These are phyloP conservation scores for Pestalotiopsis sp. DNA, from an alignment of 2,329 filamentous ascomycete species.

Conservation along the genomic window DNA sequence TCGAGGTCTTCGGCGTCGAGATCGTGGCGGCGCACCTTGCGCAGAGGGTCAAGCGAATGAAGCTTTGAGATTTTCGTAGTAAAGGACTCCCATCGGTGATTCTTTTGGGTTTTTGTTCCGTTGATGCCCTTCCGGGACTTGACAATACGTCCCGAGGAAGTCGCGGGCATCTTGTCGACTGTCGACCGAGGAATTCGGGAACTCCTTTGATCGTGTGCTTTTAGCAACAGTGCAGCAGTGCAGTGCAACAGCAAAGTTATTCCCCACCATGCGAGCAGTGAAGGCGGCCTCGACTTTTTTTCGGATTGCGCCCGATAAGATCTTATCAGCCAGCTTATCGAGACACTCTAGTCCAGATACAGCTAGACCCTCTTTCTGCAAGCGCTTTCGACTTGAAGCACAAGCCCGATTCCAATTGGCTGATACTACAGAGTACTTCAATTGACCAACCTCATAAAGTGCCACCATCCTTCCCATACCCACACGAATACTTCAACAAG, in stretches of 20 bases:
- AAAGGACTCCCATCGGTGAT: slow-evolving; percentile 91
- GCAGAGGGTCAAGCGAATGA: slow-evolving; percentile 86
- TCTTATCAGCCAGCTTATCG: slow-evolving; percentile 2
- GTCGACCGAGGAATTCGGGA: neutral
- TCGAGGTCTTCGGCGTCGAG: slow-evolving; percentile 79
- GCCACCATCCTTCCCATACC: neutral
- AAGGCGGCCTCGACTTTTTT: slow-evolving; percentile 28
- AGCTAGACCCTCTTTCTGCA: neutral
- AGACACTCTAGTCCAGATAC: rapidly evolving
- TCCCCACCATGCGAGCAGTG: slow-evolving; percentile 24
- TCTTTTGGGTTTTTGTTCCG: slow-evolving; percentile 74
- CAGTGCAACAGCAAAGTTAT: slow-evolving; percentile 6
- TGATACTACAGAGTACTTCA: neutral
- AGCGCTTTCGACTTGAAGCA: neutral
- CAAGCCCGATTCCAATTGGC: neutral
- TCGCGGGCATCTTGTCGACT: slow-evolving; percentile 56
- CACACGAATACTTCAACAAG: neutral
- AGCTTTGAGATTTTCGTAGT: slow-evolving; percentile 87
- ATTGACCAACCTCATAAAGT: neutral
- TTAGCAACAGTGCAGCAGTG: neutral
- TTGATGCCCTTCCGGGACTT: slow-evolving; percentile 72
- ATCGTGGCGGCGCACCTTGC: slow-evolving; percentile 82
- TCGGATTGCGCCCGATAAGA: slow-evolving; percentile 8
- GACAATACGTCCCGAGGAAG: slow-evolving; percentile 67
- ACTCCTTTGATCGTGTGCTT: neutral